Percentiles rank a stretch among this genome's conserved stretches.
Evolutionary conservation across 2,329 filamentous ascomycete species (phyloP).

Genomic region (Cryphonectria naterciae): DNA sequence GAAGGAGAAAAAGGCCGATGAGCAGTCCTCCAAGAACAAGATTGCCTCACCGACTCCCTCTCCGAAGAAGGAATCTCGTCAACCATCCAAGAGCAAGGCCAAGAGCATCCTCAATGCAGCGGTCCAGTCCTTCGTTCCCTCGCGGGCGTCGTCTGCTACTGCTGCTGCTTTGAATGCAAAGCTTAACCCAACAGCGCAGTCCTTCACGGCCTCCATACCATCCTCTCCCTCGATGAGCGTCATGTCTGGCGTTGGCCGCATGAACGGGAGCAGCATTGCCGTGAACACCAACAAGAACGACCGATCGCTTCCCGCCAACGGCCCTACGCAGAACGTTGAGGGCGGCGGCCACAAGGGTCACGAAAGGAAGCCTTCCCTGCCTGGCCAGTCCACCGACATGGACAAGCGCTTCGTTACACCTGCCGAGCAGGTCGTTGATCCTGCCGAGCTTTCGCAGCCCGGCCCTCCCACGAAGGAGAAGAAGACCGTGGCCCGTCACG

Average conservation of each 20-base stretch:
- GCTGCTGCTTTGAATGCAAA: not conserved
- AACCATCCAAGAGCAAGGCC: not conserved
- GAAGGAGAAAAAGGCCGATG: slow-evolving; percentile 1
- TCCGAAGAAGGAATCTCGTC: slow-evolving; percentile 13
- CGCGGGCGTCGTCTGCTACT: not conserved
- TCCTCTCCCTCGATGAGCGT: slow-evolving; percentile 8
- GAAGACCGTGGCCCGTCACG: slow-evolving; percentile 9
- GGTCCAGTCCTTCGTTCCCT: slow-evolving; percentile 30
- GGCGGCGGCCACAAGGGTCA: slow-evolving; percentile 4
- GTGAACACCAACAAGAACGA: not conserved
- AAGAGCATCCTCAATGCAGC: slow-evolving; percentile 28
- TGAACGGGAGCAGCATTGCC: not conserved
- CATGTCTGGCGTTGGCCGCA: not conserved
- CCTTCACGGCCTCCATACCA: slow-evolving; percentile 2
- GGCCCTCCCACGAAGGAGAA: slow-evolving; percentile 22
- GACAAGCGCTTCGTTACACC: slow-evolving; percentile 25
- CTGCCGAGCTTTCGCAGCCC: slow-evolving; percentile 18
- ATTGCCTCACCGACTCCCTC: slow-evolving; percentile 19
- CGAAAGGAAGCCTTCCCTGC: slow-evolving; percentile 19
- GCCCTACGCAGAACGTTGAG: not conserved
- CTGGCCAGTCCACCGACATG: slow-evolving; percentile 7
- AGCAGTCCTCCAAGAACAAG: not conserved
- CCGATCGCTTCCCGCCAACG: not conserved
- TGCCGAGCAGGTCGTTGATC: slow-evolving; percentile 25
- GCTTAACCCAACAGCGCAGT: slow-evolving; percentile 4